Evolutionary conservation across 2,329 filamentous ascomycete genomes (phyloP), one percentile per base, ranked within the genome.

Genomic region (Parastagonospora avenae): DNA sequence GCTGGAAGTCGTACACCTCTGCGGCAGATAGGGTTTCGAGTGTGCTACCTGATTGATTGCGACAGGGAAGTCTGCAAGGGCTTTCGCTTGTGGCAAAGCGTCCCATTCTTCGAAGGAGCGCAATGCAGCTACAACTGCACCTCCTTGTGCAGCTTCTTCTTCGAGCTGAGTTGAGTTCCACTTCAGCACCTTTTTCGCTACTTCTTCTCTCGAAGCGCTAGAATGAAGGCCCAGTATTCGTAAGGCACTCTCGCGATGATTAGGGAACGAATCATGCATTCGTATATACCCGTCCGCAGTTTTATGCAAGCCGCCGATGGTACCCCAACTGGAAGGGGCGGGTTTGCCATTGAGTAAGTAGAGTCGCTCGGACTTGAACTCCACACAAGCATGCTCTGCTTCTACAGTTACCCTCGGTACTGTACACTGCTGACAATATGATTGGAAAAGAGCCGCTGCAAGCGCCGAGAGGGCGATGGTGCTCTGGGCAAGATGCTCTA

Each of bases 361-460:
- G 1, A 84, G 64, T 1, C 76, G 66, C 53, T 84, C 81, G 0
- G 81, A 83, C 16, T 77, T 77, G 67, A 83, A 85, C 53, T 85
- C 82, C 3, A 78, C 62, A 6, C 72, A 66, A 0, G 82, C 81
- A 54, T 82, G 79, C 16, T 75, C 67, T 0, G 75, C 67, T 1
- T 76, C 70, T 0, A 84, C 77, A 1, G 60, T 73, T 1, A 83
- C 76, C 0, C 24, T 54, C 0, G 79, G 75, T 0, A 78, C 49
- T 0, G 52, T 1, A 0, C 30, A 57, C 5, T 46, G 6, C 8
- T 71, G 68, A 2, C 75, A 71, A 1, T 65, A 32, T 1, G 77
- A 68, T 50, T 78, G 70, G 10, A 83, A 62, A 8, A 80, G 70
- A 0, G 81, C 76, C 1, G 82, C 82, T 0, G 76, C 63, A 0